Base-by-base conservation (phyloP, 768 basidiomycete genomes). In the Porphyrellus cyaneotinctus region DNA sequence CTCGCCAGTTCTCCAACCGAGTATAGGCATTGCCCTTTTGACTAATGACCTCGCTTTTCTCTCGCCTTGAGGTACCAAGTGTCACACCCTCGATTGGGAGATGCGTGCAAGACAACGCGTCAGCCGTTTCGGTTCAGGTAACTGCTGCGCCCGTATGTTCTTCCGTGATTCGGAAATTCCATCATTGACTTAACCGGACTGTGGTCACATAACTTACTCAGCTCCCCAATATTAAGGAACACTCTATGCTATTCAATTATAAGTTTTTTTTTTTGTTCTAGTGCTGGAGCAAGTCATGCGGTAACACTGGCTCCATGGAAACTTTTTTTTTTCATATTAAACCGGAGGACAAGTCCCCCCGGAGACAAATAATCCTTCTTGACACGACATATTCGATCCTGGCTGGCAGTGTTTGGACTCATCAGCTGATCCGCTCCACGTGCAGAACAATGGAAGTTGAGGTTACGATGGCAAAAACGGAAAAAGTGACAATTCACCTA, bases 361-460 rank as follows among this genome's bases (percentile, higher is more conserved):
- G 67, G 58, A 43, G 28, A 54, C 65, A 65, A 65, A 65, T 32
- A 60, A 44, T 53, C 31, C 23, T 49, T 57, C 51, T 61, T 58
- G 57, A 55, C 54, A 45, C 39, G 43, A 51, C 54, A 57, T 55
- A 20, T 51, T 58, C 58, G 51, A 33, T 54, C 63, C 56, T 58
- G 44, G 58, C 48, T n/a, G n/a, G 43, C 57, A 61, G 51, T 49
- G n/a, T 59, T 60, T 55, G 52, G 43, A 38, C 5, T 28, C 43
- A 39, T 67, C 62, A 55, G 49, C 54, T 65, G 69, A 61, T 61
- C 59, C 58, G 58, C 53, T 24, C 17, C 59, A 67, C 61, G 65
- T 70, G 69, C 52, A 45, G 56, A 54, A 59, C 59, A 69, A 69
- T 69, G 67, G 67, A 69, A 69, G 67, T 31, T 1, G 43, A 56